These are phyloP conservation scores for Bruguiera sexangula DNA, from an alignment of 345 rosid genomes.

Conservation along the genomic window DNA sequence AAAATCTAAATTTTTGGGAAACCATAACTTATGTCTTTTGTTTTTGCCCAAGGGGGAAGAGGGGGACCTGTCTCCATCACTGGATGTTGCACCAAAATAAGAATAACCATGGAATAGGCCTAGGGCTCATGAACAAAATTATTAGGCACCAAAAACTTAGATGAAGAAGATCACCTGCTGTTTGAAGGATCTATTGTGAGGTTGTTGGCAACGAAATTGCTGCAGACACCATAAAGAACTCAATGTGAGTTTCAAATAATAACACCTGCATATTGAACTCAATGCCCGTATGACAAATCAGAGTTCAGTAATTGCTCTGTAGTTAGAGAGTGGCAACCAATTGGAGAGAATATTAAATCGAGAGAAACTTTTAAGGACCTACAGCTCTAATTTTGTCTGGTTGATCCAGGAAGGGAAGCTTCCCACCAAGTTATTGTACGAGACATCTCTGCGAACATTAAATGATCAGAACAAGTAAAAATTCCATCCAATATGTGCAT, in stretches of 20 bases:
- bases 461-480: background rate
- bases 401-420: constrained; percentile 67
- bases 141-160: background rate
- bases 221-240: no score
- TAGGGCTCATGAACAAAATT: background rate
- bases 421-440: constrained; percentile 66
- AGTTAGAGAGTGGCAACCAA: background rate
- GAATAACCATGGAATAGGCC: no score
- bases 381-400: constrained; percentile 45
- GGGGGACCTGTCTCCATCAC: no score
- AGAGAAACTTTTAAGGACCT: constrained; percentile 11
- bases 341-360: background rate
- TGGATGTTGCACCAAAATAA: no score
- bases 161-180: no score
- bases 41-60: no score
- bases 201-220: no score
- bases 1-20: no score
- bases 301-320: background rate
- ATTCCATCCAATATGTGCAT: background rate
- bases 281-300: background rate
- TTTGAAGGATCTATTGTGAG: no score
- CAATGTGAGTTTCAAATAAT: no score
- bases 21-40: no score
- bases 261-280: background rate
- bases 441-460: constrained; percentile 57